phyloP scores from a whole-genome alignment of 2,329 filamentous ascomycete genomes.

The Epicoccum nigrum region DNA sequence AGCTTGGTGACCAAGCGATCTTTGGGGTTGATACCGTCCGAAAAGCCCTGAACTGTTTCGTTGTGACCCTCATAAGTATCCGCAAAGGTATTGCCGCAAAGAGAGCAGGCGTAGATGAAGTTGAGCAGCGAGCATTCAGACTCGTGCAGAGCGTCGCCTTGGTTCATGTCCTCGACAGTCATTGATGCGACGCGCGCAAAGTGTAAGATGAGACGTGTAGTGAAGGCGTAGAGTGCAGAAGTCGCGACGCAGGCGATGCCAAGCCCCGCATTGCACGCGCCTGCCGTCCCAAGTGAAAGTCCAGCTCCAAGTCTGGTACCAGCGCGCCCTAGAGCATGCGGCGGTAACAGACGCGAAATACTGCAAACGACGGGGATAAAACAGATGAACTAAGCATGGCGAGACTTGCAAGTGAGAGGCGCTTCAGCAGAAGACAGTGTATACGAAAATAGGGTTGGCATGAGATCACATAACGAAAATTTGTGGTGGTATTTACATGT shows the following conservation, averaged over 20 bases:
- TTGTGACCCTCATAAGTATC: slow-evolving; percentile 52
- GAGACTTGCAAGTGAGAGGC: not conserved
- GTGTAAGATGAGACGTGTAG: not conserved
- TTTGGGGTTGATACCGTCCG: slow-evolving; percentile 43
- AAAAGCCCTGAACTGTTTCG: slow-evolving; percentile 47
- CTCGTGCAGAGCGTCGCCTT: slow-evolving; percentile 17
- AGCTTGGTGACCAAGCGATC: slow-evolving; percentile 52
- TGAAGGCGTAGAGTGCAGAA: slow-evolving; percentile 13
- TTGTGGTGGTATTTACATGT: slow-evolving; percentile 38
- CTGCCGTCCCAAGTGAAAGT: slow-evolving; percentile 14
- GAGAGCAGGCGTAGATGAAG: slow-evolving; percentile 56
- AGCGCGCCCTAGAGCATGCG: not conserved
- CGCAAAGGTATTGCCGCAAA: slow-evolving; percentile 54
- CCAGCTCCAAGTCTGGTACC: not conserved
- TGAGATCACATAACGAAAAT: slow-evolving; percentile 21
- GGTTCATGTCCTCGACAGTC: slow-evolving; percentile 19
- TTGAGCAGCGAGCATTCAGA: slow-evolving; percentile 48
- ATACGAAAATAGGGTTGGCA: not conserved
- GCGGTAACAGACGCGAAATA: no score
- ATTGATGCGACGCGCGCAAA: not conserved
- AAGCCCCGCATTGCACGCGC: slow-evolving; percentile 11
- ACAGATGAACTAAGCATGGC: no score
- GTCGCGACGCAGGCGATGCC: slow-evolving; percentile 27
- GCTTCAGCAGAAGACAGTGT: not conserved
- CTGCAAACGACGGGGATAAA: no score